Base-by-base conservation (phyloP, 2,329 filamentous ascomycete genomes). In the Neofusicoccum sp. region DNA sequence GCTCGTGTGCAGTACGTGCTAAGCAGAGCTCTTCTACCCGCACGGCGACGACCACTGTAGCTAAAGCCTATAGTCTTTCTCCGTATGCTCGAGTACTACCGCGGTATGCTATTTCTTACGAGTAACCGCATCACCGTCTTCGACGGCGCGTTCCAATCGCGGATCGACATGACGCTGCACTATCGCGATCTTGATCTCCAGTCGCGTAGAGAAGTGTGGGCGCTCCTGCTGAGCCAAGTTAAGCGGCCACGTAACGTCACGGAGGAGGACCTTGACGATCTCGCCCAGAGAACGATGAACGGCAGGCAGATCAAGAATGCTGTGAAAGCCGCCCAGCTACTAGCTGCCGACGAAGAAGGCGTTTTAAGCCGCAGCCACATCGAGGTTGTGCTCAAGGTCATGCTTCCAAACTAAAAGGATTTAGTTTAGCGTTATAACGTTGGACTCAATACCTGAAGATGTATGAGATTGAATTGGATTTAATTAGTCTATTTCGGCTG, bases 21-120 rank as follows among this genome's bases (percentile, higher is more conserved):
- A 14, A 38, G 7, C 7, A 14, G 7, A 14, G 34, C 34, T 38
- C 14, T 14, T 14, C 14, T 38, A 7, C 7, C 14, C 34, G 7
- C 7, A 38, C 34, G 14, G 34, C 14, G 7, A n/a, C n/a, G n/a
- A n/a, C n/a, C n/a, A n/a, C n/a, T n/a, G n/a, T n/a, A n/a, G n/a
- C n/a, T n/a, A n/a, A n/a, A n/a, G n/a, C 1, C 12, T 16, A 2
- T 9, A 67, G 67, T 61, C 12, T 58, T 61, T 34, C 45, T 61
- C 16, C 49, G 60, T 3, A 40, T 51, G 7, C 43, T 61, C 28
- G 60, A 61, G 20, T 58, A 58, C 9, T 49, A 61, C 43, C 24
- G 61, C 8, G 71, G 71, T 44, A 69, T 69, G 36, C 63, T 74
- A 59, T 73, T 73, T 44, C 65, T 74, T 3, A 74, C 72, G 7